Evolutionary conservation across 768 basidiomycete species (phyloP), one percentile per base, ranked within the genome.

Genomic region (Psilocybe sp.): DNA sequence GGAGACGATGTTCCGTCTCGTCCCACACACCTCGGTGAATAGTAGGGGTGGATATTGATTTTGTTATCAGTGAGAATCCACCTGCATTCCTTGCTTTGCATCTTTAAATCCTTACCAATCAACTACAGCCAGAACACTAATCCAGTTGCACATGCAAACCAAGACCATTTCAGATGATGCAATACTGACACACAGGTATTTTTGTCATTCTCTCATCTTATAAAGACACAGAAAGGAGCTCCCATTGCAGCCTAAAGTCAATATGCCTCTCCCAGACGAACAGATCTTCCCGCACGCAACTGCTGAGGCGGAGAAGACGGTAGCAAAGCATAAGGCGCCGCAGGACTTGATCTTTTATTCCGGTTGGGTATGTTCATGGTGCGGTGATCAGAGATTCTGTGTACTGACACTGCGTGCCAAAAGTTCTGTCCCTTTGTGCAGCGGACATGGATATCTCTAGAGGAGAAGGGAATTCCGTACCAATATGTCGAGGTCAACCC

Each of bases 401-500:
- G 12, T n/a, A 28, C 19, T 1, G 2, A 7, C 11, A 39, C 9
- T 34, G 23, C 23, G 23, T 33, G 28, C 66, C 64, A 6, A 8
- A 48, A 75, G 74, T 84, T 84, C 62, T 83, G 81, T 54, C 82
- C 81, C 0, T 83, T 69, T 45, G 79, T 78, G 16, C 81, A 82
- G 60, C 72, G 85, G 9, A 69, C 71, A 11, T 88, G 86, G 87
- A 81, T 87, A 45, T 65, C 77, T 0, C 70, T 88, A 4, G 84
- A 89, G 59, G 85, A 87, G 60, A 78, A 74, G 47, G 76, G 77
- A 0, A 79, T 87, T 23, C 79, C 80, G 1, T 88, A 87, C 58
- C 82, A 84, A 53, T 85, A 84, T 61, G 76, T 76, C 51, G 82
- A 86, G 60, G 75, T 81, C 16, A 84, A 85, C 63, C 83, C 84